Evolutionary conservation across 257 asterid species (phyloP).

Genomic region (Penstemon barbatus): DNA sequence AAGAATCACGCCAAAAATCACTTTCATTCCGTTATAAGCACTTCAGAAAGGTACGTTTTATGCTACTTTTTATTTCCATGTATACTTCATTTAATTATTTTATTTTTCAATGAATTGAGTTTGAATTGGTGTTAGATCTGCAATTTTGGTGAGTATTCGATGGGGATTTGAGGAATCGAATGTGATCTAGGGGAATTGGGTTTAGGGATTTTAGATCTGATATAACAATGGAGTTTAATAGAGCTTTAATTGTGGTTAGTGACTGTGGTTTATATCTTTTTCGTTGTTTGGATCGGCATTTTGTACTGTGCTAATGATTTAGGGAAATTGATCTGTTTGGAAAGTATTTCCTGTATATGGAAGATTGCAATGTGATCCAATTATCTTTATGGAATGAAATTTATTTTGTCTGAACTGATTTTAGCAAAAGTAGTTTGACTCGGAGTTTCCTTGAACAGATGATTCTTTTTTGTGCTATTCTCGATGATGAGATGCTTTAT

Average conservation of each 20-base stretch:
- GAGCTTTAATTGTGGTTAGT: slow-evolving; percentile 25
- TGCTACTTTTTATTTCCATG: slow-evolving; percentile 9
- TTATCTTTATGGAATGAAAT: neutral
- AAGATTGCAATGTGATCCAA: slow-evolving; percentile 16
- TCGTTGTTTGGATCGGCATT: slow-evolving; percentile 4
- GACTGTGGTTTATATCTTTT: slow-evolving; percentile 4
- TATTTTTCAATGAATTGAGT: slow-evolving; percentile 10
- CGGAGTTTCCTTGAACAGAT: neutral
- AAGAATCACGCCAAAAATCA: slow-evolving; percentile 32
- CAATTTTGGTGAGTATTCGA: slow-evolving; percentile 26
- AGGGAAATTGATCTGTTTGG: slow-evolving; percentile 24
- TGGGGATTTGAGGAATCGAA: slow-evolving; percentile 29
- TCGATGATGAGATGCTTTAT: neutral
- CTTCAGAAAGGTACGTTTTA: slow-evolving; percentile 25
- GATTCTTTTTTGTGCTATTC: neutral
- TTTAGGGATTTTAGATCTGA: slow-evolving; percentile 45
- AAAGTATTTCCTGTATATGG: slow-evolving; percentile 18
- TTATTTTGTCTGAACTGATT: neutral
- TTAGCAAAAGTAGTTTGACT: slow-evolving; percentile 1
- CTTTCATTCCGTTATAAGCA: slow-evolving; percentile 25
- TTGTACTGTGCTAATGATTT: slow-evolving; percentile 26
- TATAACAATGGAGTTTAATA: slow-evolving; percentile 22
- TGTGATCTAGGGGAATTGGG: slow-evolving; percentile 34
- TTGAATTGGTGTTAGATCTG: slow-evolving; percentile 39
- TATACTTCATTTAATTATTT: neutral